Base-by-base conservation (phyloP, 2,329 filamentous ascomycete genomes). In the Fusarium protoensiforme region DNA sequence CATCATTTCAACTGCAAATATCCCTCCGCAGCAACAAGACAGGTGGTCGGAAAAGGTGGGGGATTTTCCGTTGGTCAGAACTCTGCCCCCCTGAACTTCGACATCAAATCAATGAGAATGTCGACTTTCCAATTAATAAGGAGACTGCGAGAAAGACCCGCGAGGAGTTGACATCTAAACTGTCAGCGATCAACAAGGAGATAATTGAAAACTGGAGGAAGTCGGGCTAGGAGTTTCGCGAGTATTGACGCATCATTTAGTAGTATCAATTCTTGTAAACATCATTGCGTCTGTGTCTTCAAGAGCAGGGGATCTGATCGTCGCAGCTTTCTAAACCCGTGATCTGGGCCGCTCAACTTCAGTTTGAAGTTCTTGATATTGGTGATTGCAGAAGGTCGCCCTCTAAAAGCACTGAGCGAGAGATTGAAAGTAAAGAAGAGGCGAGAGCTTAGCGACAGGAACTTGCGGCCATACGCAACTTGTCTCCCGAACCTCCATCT, bases 1-100 rank as follows among this genome's bases (percentile, higher is more conserved):
- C 1, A 43, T 69, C 27, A 29, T 64, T 5, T 64, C 56, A 4
- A 64, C 36, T 2, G 31, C 59, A 1, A 69, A 56, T 0, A 65
- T 64, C 9, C 65, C 67, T 10, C 65, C 65, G 0, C 59, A 68
- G 13, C 65, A 64, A 22, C 54, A 31, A 13, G 41, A 65, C 18
- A 60, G 53, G 67, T 68, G 41, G 59, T n/a, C 16, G 14, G n/a
- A 35, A 33, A 7, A 22, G 18, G 16, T 56, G 5, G 31, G 10
- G n/a, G 31, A 43, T 18, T 18, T 48, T 7, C 9, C 31, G 33
- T 14, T 33, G 29, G 20, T 36, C 20, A 56, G 29, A 16, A 36
- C 18, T 35, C 38, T 61, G 9, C 58, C 58, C 13, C 13, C 9
- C 39, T n/a, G 58, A 61, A 20, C 13, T 61, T 14, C 24, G 31